Evolutionary conservation across 495 filamentous ascomycete genomes (phyloP).

Genomic region (Delitschia confertaspora): DNA sequence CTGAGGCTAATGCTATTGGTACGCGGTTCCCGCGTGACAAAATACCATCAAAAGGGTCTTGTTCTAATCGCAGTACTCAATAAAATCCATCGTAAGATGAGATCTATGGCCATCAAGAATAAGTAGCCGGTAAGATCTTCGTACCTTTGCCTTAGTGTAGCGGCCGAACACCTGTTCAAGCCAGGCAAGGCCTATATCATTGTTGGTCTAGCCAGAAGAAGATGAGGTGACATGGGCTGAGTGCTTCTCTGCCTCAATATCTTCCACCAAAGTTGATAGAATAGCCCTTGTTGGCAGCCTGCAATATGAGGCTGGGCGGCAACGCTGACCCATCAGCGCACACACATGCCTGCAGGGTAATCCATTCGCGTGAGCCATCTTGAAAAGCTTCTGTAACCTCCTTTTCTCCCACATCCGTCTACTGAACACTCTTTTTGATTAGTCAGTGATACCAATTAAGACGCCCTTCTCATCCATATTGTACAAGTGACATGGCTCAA

Average conservation of each 20-base stretch:
- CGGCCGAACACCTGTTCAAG: constrained; percentile 21
- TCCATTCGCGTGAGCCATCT: constrained; percentile 15
- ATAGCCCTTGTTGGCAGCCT: constrained; percentile 4
- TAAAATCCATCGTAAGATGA: constrained; percentile 21
- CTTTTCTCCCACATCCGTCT: constrained; percentile 1
- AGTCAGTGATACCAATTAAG: constrained; percentile 9
- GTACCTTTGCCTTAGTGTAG: constrained; percentile 9
- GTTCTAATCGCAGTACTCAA: constrained; percentile 15
- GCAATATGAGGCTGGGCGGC: constrained; percentile 21
- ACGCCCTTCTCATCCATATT: constrained; percentile 31
- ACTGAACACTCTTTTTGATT: constrained; percentile 1
- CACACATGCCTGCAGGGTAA: constrained; percentile 19
- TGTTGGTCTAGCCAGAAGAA: constrained; percentile 17
- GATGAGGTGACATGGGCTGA: constrained; percentile 10
- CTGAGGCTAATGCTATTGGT: no score
- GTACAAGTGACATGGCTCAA: constrained; percentile 17
- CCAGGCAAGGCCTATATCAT: constrained; percentile 22
- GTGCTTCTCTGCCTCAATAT: constrained; percentile 4
- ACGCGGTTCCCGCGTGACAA: no score
- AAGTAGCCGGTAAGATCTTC: constrained; percentile 11
- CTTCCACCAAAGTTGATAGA: constrained; percentile 16
- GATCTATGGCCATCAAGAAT: constrained; percentile 21
- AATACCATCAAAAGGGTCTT: no score
- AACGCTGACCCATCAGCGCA: constrained; percentile 20
- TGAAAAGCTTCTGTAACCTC: constrained; percentile 8